Conservation (phyloP, 768 basidiomycete species). For the Coprinellus micaceus region DNA sequence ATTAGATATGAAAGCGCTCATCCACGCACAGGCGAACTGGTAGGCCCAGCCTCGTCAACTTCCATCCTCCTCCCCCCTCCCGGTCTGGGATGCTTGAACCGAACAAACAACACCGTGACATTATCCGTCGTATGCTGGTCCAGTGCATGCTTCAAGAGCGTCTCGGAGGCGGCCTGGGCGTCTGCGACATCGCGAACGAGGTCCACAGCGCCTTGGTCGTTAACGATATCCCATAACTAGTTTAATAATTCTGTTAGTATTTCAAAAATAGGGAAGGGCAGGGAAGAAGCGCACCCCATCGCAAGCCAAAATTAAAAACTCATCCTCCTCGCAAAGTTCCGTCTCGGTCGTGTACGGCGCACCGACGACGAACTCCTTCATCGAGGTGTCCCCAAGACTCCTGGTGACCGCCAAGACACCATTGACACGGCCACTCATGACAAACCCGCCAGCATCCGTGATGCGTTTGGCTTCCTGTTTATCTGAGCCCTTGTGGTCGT, state of each 20-base stretch:
- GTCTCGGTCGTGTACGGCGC: conserved; percentile 99
- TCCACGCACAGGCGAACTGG: not conserved
- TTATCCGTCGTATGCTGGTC: conserved; percentile 92
- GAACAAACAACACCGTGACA: conserved; percentile 85
- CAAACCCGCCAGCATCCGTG: conserved; percentile 96
- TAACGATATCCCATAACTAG: conserved; percentile 94
- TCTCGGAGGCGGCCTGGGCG: conserved; percentile 77
- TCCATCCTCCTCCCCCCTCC: not conserved
- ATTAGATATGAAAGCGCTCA: no score
- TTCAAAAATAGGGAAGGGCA: not conserved
- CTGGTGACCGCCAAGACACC: conserved; percentile 96
- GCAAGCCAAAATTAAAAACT: conserved; percentile 93
- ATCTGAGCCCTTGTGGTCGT: conserved; percentile 98
- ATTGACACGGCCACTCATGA: conserved; percentile 97
- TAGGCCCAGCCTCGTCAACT: not conserved
- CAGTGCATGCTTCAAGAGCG: conserved; percentile 79
- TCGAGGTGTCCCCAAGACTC: conserved; percentile 92
- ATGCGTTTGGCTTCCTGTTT: conserved; percentile 97
- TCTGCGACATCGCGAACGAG: conserved; percentile 69
- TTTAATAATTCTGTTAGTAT: not conserved
- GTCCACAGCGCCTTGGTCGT: conserved; percentile 88
- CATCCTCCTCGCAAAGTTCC: conserved; percentile 76
- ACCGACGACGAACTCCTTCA: conserved; percentile 99
- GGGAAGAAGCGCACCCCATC: conserved; percentile 73
- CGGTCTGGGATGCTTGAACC: conserved; percentile 53